Conservation (phyloP, 2,329 filamentous ascomycete genomes). For the Apiospora malaysiana region DNA sequence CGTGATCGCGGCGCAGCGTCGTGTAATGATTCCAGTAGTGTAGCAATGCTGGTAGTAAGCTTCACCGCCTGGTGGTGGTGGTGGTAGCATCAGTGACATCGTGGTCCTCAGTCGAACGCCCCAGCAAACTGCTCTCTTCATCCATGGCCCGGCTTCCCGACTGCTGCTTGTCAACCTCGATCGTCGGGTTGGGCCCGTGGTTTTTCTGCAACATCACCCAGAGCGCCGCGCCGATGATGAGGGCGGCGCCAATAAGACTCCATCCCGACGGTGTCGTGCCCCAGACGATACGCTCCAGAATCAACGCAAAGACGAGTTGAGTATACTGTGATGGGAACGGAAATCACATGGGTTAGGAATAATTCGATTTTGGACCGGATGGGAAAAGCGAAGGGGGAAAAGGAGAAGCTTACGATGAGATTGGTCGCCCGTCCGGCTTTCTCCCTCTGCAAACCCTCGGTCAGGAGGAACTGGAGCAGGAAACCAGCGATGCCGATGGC, state of each 20-base stretch:
- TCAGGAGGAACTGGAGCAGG: conserved; percentile 78
- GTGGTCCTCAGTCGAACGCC: background rate
- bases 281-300: conserved; percentile 43
- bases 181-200: conserved; percentile 32
- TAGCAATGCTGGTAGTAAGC: too few species aligned
- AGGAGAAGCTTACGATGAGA: conserved; percentile 38
- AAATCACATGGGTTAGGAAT: conserved; percentile 22
- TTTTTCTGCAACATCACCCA: conserved; percentile 51
- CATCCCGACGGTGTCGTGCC: conserved; percentile 46
- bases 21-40: background rate
- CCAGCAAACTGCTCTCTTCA: conserved; percentile 44
- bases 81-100: background rate
- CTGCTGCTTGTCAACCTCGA: conserved; percentile 23
- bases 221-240: conserved; percentile 49
- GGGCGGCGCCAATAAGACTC: conserved; percentile 45
- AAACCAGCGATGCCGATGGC: conserved; percentile 74
- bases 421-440: conserved; percentile 52
- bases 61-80: background rate
- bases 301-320: conserved; percentile 38
- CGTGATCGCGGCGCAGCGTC: background rate
- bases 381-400: background rate
- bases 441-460: conserved; percentile 73
- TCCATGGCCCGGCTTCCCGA: conserved; percentile 30
- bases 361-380: background rate
- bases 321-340: conserved; percentile 33